Base-by-base conservation (phyloP, 2,329 filamentous ascomycete species). In the Huntiella decipiens region DNA sequence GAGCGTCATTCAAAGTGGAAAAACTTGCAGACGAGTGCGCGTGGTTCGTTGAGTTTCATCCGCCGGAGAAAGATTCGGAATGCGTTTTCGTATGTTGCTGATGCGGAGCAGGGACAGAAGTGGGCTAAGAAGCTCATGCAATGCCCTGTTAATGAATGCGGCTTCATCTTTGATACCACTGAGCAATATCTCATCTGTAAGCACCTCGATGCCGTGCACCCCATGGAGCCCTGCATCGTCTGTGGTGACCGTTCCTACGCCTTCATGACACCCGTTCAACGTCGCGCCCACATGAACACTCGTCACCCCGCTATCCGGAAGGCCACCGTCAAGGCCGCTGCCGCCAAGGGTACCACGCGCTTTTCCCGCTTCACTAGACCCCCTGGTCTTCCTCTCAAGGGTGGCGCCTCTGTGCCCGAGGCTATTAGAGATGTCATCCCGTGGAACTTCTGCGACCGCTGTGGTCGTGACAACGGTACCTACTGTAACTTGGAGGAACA, bases 401-500 rank as follows among this genome's bases (percentile, higher is more conserved):
- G 38, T 13, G 17, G 38, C 32, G 38, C 38, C 13, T 19, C 15
- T 13, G 7, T 8, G 7, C 16, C 19, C 7, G 19, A 41, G 16
- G 1, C 19, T 2, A 22, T 28, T 41, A 8, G 4, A 28, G 22
- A 28, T 28, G 22, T 28, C 22, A 38, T 28, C 19, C 43, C 44
- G 6, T 55, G 53, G 40, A 31, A 16, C 4, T 55, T 51, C 47
- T 56, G 54, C 42, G 53, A 56, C 34, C 53, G 54, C 16, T 56
- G 54, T 32, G 50, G 54, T 10, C 51, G 54, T 7, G 47, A 54
- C 39, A 53, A 56, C 38, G 31, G n/a, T 2, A 13, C 37, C n/a
- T 46, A 54, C 31, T 39, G 35, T 22, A 34, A 43, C 15, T 39
- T 32, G 5, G 36, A 15, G 4, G 54, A 56, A 12, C 53, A 53